A percentile compares a stretch with the other conserved stretches of the same genome.
Evolutionary conservation across 129 eudicot species (phyloP).

Genomic region (Tanacetum coccineum): DNA sequence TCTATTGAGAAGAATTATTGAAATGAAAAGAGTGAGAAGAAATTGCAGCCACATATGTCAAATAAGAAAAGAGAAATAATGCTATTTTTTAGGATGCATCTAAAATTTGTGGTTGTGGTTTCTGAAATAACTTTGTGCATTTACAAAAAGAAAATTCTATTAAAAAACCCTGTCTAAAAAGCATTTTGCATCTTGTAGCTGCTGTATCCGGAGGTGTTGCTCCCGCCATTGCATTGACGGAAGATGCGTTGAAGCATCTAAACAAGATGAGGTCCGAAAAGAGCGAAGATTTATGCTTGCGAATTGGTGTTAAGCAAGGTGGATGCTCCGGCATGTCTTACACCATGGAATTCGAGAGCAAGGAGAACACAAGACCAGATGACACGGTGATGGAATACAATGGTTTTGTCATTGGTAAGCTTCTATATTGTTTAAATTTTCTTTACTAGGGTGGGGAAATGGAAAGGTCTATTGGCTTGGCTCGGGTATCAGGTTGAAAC

Average conservation of each 20-base stretch:
- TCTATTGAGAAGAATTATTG: too few species aligned
- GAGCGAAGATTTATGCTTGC: slow-evolving; percentile 70
- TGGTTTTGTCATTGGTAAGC: slow-evolving; percentile 83
- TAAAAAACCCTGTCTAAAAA: background rate
- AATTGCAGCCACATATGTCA: too few species aligned
- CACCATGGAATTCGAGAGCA: slow-evolving; percentile 94
- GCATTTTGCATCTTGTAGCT: slow-evolving; percentile 37
- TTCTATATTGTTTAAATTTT: slow-evolving; percentile 2
- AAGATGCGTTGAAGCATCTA: slow-evolving; percentile 77
- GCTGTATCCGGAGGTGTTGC: slow-evolving; percentile 71
- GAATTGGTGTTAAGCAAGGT: slow-evolving; percentile 98
- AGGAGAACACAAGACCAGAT: slow-evolving; percentile 74
- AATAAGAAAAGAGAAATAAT: too few species aligned
- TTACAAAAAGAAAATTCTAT: background rate
- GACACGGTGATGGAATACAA: slow-evolving; percentile 86
- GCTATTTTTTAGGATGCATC: too few species aligned
- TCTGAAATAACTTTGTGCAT: slow-evolving; percentile 3
- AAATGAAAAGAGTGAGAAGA: too few species aligned
- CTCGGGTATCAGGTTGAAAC: background rate
- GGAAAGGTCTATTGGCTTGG: background rate
- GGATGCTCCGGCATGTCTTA: slow-evolving; percentile 99
- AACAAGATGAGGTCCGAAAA: slow-evolving; percentile 80
- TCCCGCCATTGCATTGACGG: slow-evolving; percentile 88
- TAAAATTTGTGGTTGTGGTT: too few species aligned
- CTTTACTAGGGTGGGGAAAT: background rate